Conservation (phyloP, 345 rosid genomes). For the Gossypium arboreum region DNA sequence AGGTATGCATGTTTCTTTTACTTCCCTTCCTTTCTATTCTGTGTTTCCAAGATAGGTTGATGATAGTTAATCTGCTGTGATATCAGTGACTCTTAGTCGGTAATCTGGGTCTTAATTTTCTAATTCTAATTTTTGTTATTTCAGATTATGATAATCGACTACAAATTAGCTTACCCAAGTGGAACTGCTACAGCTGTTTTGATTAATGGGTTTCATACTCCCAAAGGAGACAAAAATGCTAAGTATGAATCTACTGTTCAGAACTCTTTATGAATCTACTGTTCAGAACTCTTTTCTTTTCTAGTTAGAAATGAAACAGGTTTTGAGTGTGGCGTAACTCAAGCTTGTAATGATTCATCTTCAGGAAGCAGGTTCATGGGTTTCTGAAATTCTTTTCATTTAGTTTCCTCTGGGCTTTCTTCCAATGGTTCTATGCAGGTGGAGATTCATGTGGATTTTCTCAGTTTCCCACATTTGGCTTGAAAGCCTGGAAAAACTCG, state of each 20-base stretch:
- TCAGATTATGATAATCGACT: constrained; percentile 89
- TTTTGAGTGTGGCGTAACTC: constrained; percentile 1
- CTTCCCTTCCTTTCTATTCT: background rate
- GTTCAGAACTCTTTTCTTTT: constrained; percentile 11
- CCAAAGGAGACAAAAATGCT: constrained; percentile 66
- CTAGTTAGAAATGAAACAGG: constrained; percentile 9
- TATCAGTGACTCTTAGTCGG: background rate
- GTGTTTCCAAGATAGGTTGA: background rate
- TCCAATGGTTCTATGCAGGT: constrained; percentile 82
- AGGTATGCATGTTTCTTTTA: constrained; percentile 37
- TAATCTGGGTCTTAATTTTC: background rate
- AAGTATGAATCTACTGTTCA: constrained; percentile 41
- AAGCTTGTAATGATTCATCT: background rate
- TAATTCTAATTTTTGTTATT: constrained; percentile 1
- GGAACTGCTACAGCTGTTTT: constrained; percentile 95
- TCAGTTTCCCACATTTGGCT: constrained; percentile 83
- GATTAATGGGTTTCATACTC: constrained; percentile 86
- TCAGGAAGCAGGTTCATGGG: constrained; percentile 79
- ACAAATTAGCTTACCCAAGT: constrained; percentile 77
- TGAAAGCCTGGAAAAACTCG: constrained; percentile 77
- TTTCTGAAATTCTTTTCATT: constrained; percentile 59
- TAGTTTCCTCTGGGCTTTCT: constrained; percentile 80
- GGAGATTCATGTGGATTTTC: constrained; percentile 64
- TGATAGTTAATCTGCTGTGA: background rate
- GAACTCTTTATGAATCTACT: constrained; percentile 28